Base-by-base conservation (phyloP, 371 early-diverging fungal species). In the Mucor sp. region DNA sequence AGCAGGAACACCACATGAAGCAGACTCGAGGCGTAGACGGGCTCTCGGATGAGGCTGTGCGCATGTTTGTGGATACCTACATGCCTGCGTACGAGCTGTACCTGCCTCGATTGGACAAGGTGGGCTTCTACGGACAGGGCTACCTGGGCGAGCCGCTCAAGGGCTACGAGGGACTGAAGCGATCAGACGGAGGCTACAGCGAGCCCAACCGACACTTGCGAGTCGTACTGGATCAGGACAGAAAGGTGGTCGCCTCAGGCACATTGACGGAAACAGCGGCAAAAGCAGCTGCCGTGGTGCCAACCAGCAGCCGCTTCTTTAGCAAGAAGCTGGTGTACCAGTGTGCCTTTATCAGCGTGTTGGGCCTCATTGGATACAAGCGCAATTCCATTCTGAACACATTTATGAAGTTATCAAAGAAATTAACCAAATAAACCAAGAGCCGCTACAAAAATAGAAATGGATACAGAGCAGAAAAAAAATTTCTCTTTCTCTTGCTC, bases 11-110 rank as follows among this genome's bases (percentile, higher is more conserved):
- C 41, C 81, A 87, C 50, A 82, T 85, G 68, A 78, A 93, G 72
- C 58, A 67, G 47, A 67, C 69, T 2, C 65, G 75, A 4, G 77
- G 77, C 19, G 87, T 83, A 0, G 53, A 69, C 0, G 90, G 88
- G 0, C 72, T 97, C 79, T 85, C 85, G 2, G 86, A 89, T 47
- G 85, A 85, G 25, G 87, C 90, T 70, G 92, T 97, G 11, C 69
- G 79, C 2, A 87, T 86, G 23, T 97, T 98, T 88, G 93, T 98
- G 3, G 85, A 91, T 28, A 84, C 94, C 37, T 98, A 94, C 70
- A 92, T 97, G 93, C 97, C 97, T 1, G 88, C 89, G 3, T 97
- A 98, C 73, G 87, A 90, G 61, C 76, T 95, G 55, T 92, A 91
- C 64, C 69, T 92, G 56, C 88, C 88, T 6, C 62, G 81, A 12